phyloP scores from a whole-genome alignment of 2,329 filamentous ascomycete genomes.

The Cercospora sp. region DNA sequence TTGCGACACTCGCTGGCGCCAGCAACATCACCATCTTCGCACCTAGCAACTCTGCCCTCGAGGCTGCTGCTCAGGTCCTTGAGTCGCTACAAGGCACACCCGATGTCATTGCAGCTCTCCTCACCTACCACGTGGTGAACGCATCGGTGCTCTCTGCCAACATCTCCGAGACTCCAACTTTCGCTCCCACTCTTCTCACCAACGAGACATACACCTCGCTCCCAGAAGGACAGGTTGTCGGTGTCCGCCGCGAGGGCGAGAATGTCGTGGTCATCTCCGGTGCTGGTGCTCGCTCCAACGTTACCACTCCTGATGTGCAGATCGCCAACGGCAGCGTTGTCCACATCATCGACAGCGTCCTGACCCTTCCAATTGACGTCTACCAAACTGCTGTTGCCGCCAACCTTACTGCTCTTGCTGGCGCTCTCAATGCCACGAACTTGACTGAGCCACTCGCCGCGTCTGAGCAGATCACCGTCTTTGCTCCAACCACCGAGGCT shows the following conservation, averaged over 20 bases:
- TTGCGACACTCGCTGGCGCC: constrained; percentile 37
- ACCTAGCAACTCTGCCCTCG: constrained; percentile 55
- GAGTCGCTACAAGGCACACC: constrained; percentile 39
- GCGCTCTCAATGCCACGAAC: constrained; percentile 44
- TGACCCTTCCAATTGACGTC: constrained; percentile 42
- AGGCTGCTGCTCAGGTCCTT: constrained; percentile 35
- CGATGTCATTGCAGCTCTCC: constrained; percentile 46
- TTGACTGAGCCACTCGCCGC: constrained; percentile 46
- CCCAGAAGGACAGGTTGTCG: constrained; percentile 58
- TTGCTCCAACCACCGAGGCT: constrained; percentile 62
- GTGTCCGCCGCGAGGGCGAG: constrained; percentile 37
- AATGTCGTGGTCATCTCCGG: constrained; percentile 56
- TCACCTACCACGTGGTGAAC: constrained; percentile 61
- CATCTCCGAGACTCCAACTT: constrained; percentile 40
- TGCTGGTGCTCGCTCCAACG: constrained; percentile 50
- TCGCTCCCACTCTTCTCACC: constrained; percentile 53
- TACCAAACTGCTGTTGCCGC: constrained; percentile 27
- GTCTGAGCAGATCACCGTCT: constrained; percentile 59
- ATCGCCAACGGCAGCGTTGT: constrained; percentile 42
- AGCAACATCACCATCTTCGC: constrained; percentile 60
- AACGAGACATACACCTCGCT: constrained; percentile 58
- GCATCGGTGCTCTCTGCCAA: constrained; percentile 49
- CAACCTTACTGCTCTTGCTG: constrained; percentile 43
- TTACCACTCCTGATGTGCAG: constrained; percentile 46
- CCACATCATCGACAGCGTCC: constrained; percentile 49